Percentiles rank a stretch among this genome's conserved stretches.
These are phyloP conservation scores for Chimonanthus salicifolius DNA, from an alignment of 164 flowering plant genomes.

Conservation along the genomic window DNA sequence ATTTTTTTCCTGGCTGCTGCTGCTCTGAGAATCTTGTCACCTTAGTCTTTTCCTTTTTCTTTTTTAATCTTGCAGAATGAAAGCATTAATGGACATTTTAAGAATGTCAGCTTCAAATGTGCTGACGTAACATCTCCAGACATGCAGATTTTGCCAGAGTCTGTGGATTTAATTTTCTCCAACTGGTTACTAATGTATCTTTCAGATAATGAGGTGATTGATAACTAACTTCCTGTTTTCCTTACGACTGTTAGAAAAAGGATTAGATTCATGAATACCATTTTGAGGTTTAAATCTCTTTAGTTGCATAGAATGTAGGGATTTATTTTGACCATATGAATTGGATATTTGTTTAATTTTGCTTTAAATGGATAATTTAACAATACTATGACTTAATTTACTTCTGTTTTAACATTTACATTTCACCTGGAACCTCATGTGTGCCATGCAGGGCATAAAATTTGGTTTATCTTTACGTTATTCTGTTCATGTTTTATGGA, in stretches of 20 bases:
- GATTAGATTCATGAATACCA: background rate
- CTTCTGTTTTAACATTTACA: too few relatives aligned
- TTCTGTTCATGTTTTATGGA: background rate
- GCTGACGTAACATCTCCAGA: slow-evolving; percentile 90
- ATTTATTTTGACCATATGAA: background rate
- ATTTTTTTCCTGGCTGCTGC: background rate
- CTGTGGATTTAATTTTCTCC: slow-evolving; percentile 82
- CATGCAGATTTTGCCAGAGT: slow-evolving; percentile 49
- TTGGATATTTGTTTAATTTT: background rate
- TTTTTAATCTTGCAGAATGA: slow-evolving; percentile 61
- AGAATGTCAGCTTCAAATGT: slow-evolving; percentile 79
- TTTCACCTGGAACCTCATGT: too few relatives aligned
- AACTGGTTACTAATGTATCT: slow-evolving; percentile 97
- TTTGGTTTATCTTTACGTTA: too few relatives aligned
- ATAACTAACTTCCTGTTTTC: background rate
- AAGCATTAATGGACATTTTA: slow-evolving; percentile 61
- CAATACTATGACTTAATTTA: background rate
- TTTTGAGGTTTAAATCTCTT: background rate
- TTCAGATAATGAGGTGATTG: slow-evolving; percentile 72
- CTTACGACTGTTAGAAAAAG: background rate
- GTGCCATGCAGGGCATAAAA: too few relatives aligned
- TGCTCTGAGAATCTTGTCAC: background rate
- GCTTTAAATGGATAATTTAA: background rate
- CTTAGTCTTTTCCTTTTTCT: slow-evolving; percentile 1
- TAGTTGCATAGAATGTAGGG: background rate